phyloP scores from a whole-genome alignment of 2,329 filamentous ascomycete species.

The Penicillium capsulatum region DNA sequence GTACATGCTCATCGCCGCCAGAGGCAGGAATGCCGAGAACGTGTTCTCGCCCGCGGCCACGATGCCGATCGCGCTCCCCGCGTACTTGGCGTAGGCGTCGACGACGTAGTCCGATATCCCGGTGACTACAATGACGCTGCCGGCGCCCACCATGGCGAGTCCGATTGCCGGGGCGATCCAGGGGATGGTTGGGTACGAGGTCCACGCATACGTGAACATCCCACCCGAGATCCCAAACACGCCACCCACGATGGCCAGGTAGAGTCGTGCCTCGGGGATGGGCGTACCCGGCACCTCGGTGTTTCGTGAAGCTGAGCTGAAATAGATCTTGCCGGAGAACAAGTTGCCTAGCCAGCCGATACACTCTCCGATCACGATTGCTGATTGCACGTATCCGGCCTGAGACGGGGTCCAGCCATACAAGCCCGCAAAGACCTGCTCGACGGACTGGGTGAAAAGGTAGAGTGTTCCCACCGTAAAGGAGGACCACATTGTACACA shows the following conservation, averaged over 20 bases:
- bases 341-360: conserved; percentile 38
- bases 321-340: conserved; percentile 28
- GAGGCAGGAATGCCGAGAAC: conserved; percentile 43
- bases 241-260: conserved; percentile 38
- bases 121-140: conserved; percentile 43
- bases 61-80: conserved; percentile 45
- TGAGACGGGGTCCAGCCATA: conserved; percentile 29
- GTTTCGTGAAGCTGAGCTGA: conserved; percentile 34
- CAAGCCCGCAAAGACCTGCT: conserved; percentile 39
- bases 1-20: conserved; percentile 42
- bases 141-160: conserved; percentile 39
- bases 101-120: conserved; percentile 49
- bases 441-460: conserved; percentile 42
- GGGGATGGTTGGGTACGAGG: conserved; percentile 27
- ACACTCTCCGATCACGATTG: conserved; percentile 42
- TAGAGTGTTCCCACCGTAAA: conserved; percentile 45
- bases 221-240: conserved; percentile 35
- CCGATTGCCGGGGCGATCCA: conserved; percentile 36
- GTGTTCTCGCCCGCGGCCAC: conserved; percentile 45
- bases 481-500: conserved; percentile 43
- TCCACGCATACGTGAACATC: conserved; percentile 39
- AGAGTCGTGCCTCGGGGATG: conserved; percentile 44
- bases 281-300: conserved; percentile 38
- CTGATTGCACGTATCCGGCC: conserved; percentile 40
- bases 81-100: conserved; percentile 48